Evolutionary conservation across 805 yeast species (phyloP), one percentile per base, ranked within the genome.

Genomic region (Metschnikowia lochheadii): DNA sequence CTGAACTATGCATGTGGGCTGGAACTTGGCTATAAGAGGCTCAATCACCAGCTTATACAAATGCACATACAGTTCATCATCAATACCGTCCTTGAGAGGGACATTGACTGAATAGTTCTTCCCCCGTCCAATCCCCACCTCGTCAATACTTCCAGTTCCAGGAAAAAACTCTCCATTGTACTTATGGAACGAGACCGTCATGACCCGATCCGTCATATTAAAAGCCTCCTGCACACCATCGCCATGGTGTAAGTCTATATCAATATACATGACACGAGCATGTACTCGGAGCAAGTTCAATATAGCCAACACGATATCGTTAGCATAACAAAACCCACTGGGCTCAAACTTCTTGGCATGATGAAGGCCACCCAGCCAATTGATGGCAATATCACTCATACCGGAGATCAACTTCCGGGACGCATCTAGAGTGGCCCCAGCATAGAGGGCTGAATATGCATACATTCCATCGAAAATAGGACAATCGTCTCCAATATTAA

Each of bases 191-290:
- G 95, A 86, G 58, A 91, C 91, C 0, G 97, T 91, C 97, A 91
- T 90, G 42, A 91, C 98, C 53, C 98, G 75, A 67, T 91, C 98
- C 1, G 97, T 88, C 15, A 94, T 81, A 70, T 92, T 88, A 63
- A 92, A 92, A 0, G 97, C 97, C 68, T 92, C 98, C 67, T 92
- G 96, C 17, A 92, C 98, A 56, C 98, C 98, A 68, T 92, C 98
- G 41, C 98, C 98, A 64, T 92, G 98, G 67, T 92, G 98, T 13
- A 92, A 80, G 67, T 92, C 98, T 50, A 90, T 91, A 68, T 92
- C 98, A 49, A 92, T 87, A 66, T 92, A 92, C 64, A 92, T 75
- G 6, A 92, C 97, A 56, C 98, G 79, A 39, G 96, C 94, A 68
- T 91, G 96, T 56, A 88, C 89, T 48, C 97, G 74, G 53, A 92